Conservation (phyloP, 2,329 filamentous ascomycete genomes). For the Gaeumannomyces sp. region DNA sequence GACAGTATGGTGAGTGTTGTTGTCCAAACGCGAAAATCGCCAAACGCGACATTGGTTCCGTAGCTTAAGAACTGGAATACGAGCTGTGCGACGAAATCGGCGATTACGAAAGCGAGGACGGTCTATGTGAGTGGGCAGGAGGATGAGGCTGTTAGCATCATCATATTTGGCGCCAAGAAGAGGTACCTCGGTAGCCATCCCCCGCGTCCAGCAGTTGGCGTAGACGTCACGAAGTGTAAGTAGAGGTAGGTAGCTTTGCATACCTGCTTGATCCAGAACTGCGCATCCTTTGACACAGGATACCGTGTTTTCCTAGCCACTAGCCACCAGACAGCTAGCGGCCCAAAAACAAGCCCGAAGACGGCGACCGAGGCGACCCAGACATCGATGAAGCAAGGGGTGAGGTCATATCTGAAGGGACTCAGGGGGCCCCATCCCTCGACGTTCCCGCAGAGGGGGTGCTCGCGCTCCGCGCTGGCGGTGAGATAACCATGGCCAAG, state of each 20-base stretch:
- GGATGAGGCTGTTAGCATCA: background rate
- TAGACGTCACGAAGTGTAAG: background rate
- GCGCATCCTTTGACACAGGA: slow-evolving; percentile 74
- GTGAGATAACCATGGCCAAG: slow-evolving; percentile 57
- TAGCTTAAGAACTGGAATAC: slow-evolving; percentile 68
- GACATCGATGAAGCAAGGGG: slow-evolving; percentile 93
- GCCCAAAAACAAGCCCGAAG: slow-evolving; percentile 73
- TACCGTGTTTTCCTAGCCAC: slow-evolving; percentile 60
- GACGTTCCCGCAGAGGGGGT: slow-evolving; percentile 77
- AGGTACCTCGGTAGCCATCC: no score
- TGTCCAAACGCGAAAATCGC: slow-evolving; percentile 83
- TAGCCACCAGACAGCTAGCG: slow-evolving; percentile 74
- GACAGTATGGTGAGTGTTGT: slow-evolving; percentile 67
- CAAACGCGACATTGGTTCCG: slow-evolving; percentile 57
- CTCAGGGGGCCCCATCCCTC: slow-evolving; percentile 97
- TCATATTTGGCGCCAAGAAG: background rate
- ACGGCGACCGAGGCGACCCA: slow-evolving; percentile 73
- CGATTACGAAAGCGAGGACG: slow-evolving; percentile 62
- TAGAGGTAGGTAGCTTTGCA: slow-evolving; percentile 20
- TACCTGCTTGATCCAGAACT: slow-evolving; percentile 91
- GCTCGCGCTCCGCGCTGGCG: slow-evolving; percentile 41
- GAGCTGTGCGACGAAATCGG: slow-evolving; percentile 65
- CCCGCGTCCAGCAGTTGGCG: background rate
- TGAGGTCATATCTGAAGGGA: slow-evolving; percentile 83
- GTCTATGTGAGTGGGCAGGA: slow-evolving; percentile 24